A percentile compares a stretch with the other conserved stretches of the same genome.
These are phyloP conservation scores for Aspergillus conjunctus DNA, from an alignment of 495 filamentous ascomycete genomes.

Conservation along the genomic window DNA sequence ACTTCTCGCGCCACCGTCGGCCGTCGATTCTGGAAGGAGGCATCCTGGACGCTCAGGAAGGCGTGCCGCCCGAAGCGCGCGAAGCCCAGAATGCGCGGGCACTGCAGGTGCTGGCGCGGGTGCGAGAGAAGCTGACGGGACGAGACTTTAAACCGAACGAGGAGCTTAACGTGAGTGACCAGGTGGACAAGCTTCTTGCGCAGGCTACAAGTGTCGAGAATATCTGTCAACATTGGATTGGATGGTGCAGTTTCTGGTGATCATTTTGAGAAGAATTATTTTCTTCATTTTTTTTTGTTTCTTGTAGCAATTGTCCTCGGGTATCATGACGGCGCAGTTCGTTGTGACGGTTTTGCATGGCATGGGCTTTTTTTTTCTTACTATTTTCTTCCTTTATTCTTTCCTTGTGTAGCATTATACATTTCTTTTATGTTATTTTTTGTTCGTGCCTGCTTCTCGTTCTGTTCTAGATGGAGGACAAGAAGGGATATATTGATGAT, in stretches of 20 bases:
- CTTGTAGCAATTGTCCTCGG: slow-evolving; percentile 22
- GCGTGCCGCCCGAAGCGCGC: slow-evolving; percentile 52
- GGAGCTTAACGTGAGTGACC: slow-evolving; percentile 81
- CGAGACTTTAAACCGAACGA: slow-evolving; percentile 64
- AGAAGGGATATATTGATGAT: slow-evolving; percentile 11
- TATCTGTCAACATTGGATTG: slow-evolving; percentile 98
- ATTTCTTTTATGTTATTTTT: slow-evolving; percentile 10
- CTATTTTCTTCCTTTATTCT: slow-evolving; percentile 5
- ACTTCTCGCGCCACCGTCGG: slow-evolving; percentile 49
- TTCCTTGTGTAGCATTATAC: slow-evolving; percentile 21
- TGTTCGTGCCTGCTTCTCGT: neutral
- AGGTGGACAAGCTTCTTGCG: slow-evolving; percentile 90
- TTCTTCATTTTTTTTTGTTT: slow-evolving; percentile 10
- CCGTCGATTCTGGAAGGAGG: slow-evolving; percentile 55
- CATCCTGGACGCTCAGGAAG: slow-evolving; percentile 52
- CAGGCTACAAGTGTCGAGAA: slow-evolving; percentile 98
- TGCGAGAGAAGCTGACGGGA: slow-evolving; percentile 91
- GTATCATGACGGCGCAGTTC: slow-evolving; percentile 24
- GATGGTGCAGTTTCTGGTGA: slow-evolving; percentile 94
- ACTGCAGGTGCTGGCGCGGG: slow-evolving; percentile 85
- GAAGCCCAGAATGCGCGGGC: slow-evolving; percentile 94
- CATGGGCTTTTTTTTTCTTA: slow-evolving; percentile 16
- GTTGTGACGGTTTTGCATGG: slow-evolving; percentile 28
- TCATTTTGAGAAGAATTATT: neutral
- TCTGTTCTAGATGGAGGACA: slow-evolving; percentile 1